Evolutionary conservation across 2,329 filamentous ascomycete species (phyloP).

Genomic region (Pyricularia sp.): DNA sequence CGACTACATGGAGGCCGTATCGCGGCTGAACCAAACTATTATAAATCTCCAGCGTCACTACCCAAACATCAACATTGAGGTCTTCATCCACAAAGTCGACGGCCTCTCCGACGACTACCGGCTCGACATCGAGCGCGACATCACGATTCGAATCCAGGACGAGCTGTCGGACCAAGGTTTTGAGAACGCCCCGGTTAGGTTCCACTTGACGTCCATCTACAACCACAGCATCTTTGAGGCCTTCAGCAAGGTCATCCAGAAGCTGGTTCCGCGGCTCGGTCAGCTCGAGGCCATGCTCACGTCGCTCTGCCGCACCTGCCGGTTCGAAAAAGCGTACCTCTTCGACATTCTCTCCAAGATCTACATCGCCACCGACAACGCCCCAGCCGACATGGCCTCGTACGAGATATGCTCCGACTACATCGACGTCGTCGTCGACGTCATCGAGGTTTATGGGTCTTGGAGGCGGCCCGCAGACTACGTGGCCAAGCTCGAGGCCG

Average conservation of each 20-base stretch:
- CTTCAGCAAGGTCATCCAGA: conserved; percentile 97
- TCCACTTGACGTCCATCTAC: conserved; percentile 96
- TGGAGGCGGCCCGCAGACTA: conserved; percentile 53
- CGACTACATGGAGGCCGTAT: conserved; percentile 88
- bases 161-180: conserved; percentile 89
- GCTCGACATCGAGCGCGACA: conserved; percentile 90
- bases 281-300: conserved; percentile 92
- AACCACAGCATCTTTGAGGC: conserved; percentile 96
- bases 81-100: conserved; percentile 98
- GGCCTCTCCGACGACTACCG: conserved; percentile 96
- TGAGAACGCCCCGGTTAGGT: conserved; percentile 87
- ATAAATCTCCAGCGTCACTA: conserved; percentile 81
- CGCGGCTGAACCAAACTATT: conserved; percentile 79
- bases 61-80: conserved; percentile 91
- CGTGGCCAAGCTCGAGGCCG: conserved; percentile 45
- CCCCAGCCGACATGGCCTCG: conserved; percentile 85
- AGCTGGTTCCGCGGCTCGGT: conserved; percentile 85
- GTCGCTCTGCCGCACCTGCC: conserved; percentile 84
- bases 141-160: conserved; percentile 92
- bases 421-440: conserved; percentile 96
- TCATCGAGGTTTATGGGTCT: conserved; percentile 85
- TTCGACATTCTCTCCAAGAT: conserved; percentile 98
- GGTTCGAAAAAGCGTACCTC: conserved; percentile 95
- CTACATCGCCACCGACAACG: conserved; percentile 93
- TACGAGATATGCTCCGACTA: conserved; percentile 99